Percentiles rank a stretch among this genome's conserved stretches.
Evolutionary conservation across 2,329 filamentous ascomycete species (phyloP).

Genomic region (Phaeosphaeriaceae sp.): DNA sequence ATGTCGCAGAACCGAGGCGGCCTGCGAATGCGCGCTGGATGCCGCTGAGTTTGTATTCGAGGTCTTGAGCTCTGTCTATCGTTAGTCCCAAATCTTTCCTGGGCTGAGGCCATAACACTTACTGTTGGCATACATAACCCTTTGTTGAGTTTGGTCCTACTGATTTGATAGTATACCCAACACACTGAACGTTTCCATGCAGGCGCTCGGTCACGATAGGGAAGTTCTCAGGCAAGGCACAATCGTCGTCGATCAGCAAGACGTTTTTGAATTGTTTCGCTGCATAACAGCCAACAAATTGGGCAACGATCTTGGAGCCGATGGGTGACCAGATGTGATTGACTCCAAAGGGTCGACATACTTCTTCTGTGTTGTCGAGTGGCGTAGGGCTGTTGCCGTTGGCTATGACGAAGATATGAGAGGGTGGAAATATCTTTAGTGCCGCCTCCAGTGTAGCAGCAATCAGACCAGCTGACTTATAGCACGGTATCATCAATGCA

Average conservation of each 20-base stretch:
- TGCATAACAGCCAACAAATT: conserved; percentile 21
- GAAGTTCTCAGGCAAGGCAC: conserved; percentile 18
- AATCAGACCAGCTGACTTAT: conserved; percentile 20
- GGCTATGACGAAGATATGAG: conserved; percentile 22
- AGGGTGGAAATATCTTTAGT: conserved; percentile 21
- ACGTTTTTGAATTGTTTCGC: conserved; percentile 22
- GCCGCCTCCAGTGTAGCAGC: conserved; percentile 19
- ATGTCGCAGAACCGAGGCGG: conserved; percentile 56
- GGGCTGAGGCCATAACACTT: too few relatives aligned
- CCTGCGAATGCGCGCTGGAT: conserved; percentile 55
- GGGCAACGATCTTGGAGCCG: conserved; percentile 21
- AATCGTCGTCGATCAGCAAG: conserved; percentile 24
- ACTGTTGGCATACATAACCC: conserved; percentile 29
- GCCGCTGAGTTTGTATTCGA: conserved; percentile 61
- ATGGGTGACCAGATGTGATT: conserved; percentile 22
- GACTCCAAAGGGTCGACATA: conserved; percentile 20
- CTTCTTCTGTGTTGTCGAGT: conserved; percentile 23
- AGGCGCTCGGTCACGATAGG: conserved; percentile 21
- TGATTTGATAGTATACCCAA: conserved; percentile 60
- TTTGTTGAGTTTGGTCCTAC: conserved; percentile 47
- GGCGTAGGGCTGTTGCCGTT: conserved; percentile 22
- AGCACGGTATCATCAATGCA: conserved; percentile 21
- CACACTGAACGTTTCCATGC: conserved; percentile 33
- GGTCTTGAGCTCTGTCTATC: conserved; percentile 57
- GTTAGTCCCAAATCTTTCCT: neutral